phyloP scores from a whole-genome alignment of 176 grass and related monocot genomes.

The Dendrocalamus sinicus region DNA sequence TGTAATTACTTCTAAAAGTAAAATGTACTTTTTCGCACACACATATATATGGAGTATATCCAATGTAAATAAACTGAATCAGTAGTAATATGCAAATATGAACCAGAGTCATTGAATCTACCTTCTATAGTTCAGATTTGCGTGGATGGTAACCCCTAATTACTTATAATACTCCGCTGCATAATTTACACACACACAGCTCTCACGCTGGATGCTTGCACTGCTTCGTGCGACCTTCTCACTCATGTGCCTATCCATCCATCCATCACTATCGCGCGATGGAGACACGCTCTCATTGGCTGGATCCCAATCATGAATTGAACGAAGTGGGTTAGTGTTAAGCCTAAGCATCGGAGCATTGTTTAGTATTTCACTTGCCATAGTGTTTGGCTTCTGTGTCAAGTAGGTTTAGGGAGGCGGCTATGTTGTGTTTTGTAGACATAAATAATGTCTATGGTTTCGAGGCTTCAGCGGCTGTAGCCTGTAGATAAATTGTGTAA shows the following conservation, averaged over 20 bases:
- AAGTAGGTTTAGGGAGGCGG: neutral
- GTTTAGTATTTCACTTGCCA: neutral
- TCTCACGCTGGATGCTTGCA: no score
- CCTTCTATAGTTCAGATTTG: no score
- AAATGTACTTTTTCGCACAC: no score
- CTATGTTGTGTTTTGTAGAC: neutral
- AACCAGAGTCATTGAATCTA: no score
- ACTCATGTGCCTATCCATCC: slow-evolving; percentile 3
- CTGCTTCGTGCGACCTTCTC: slow-evolving; percentile 12
- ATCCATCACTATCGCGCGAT: neutral
- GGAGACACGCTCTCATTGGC: neutral
- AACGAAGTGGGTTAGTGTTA: neutral
- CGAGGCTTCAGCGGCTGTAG: neutral
- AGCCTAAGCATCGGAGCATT: neutral
- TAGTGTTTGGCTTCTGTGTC: neutral
- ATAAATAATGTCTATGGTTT: no score
- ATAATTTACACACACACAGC: no score
- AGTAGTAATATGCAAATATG: no score
- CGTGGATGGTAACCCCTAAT: no score
- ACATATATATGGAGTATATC: no score
- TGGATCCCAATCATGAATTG: neutral
- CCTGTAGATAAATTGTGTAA: neutral
- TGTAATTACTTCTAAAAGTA: no score
- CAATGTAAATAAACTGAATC: no score
- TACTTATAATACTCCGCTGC: no score